Conservation (phyloP, 305 asterid species). For the Solanum aculeatissimum region DNA sequence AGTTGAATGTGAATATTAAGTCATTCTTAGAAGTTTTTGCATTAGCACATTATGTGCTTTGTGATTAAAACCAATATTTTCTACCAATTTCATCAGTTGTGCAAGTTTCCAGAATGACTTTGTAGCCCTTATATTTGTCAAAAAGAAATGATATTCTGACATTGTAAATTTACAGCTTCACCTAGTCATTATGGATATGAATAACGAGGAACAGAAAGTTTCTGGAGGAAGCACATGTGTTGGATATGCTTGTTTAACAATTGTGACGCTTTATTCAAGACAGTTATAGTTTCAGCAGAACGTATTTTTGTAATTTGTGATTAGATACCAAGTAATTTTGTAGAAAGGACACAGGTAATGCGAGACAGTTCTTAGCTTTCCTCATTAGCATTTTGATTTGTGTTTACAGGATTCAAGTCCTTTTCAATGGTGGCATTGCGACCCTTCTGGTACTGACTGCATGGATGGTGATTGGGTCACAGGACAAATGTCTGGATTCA, state of each 20-base stretch:
- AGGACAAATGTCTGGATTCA: conserved; percentile 68
- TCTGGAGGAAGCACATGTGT: background rate
- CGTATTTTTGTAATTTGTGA: background rate
- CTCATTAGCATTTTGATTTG: background rate
- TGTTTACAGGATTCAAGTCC: conserved; percentile 69
- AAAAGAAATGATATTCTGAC: background rate
- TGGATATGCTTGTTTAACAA: background rate
- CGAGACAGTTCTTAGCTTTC: background rate
- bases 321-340: background rate
- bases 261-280: background rate
- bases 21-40: background rate
- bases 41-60: background rate
- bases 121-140: background rate
- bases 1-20: background rate
- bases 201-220: background rate
- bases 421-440: conserved; percentile 72
- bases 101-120: background rate
- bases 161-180: background rate
- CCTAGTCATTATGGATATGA: background rate
- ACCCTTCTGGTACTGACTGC: conserved; percentile 43
- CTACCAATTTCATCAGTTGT: background rate
- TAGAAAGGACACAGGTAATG: background rate
- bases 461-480: conserved; percentile 54
- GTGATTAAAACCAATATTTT: background rate
- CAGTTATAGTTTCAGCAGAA: background rate